phyloP scores from a whole-genome alignment of 1,284 basidiomycete genomes.

The Sporisorium graminicola region DNA sequence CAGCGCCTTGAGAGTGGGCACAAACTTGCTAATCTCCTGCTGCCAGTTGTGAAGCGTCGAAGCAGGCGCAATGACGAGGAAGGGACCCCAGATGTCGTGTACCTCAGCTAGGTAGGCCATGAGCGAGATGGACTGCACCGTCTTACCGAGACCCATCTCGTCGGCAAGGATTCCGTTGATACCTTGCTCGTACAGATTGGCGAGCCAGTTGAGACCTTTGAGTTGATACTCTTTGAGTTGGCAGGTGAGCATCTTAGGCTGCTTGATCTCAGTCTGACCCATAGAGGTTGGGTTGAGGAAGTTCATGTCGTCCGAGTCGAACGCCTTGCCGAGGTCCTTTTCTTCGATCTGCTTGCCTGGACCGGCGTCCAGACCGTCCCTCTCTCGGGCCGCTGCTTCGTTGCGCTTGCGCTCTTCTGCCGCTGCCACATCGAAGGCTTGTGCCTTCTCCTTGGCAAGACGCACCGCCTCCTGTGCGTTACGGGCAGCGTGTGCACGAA shows the following conservation, averaged over 20 bases:
- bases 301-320: slow-evolving; percentile 87
- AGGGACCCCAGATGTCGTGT: slow-evolving; percentile 99
- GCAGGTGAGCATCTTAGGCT: slow-evolving; percentile 96
- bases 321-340: slow-evolving; percentile 64
- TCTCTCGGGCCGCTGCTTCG: slow-evolving; percentile 73
- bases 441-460: slow-evolving; percentile 83
- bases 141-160: slow-evolving; percentile 86
- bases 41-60: slow-evolving; percentile 99
- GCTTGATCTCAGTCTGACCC: slow-evolving; percentile 81
- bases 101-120: slow-evolving; percentile 96
- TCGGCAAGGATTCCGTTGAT: slow-evolving; percentile 77
- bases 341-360: slow-evolving; percentile 51
- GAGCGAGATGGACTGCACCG: slow-evolving; percentile 97
- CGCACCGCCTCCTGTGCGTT: slow-evolving; percentile 92
- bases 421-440: slow-evolving; percentile 85
- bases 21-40: slow-evolving; percentile 95
- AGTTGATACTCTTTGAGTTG: slow-evolving; percentile 98
- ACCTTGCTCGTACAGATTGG: slow-evolving; percentile 97
- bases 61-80: slow-evolving; percentile 97
- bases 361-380: slow-evolving; percentile 35
- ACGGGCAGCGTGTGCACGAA: slow-evolving; percentile 86
- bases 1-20: slow-evolving; percentile 90
- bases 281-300: slow-evolving; percentile 99
- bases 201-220: slow-evolving; percentile 98
- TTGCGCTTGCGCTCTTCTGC: slow-evolving; percentile 79